Conservation (phyloP, 371 early-diverging fungal genomes). For the Sanchytrium tribonematis region DNA sequence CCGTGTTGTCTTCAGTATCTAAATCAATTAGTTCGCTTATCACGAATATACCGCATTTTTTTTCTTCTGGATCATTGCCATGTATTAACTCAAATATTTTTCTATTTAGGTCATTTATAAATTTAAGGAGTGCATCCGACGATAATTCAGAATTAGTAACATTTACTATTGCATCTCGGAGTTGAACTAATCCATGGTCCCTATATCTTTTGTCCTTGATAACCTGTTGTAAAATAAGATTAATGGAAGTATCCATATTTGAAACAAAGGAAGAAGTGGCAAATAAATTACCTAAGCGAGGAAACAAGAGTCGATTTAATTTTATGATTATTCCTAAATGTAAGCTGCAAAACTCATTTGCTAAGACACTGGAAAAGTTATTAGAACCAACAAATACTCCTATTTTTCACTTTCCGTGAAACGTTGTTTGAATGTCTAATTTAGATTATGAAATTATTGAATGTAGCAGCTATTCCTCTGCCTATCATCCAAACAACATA, state of each 20-base stretch:
- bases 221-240: background rate
- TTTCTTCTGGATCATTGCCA: slow-evolving; percentile 31
- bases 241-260: background rate
- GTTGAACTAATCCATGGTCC: background rate
- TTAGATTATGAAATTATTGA: slow-evolving; percentile 24
- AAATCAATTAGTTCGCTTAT: slow-evolving; percentile 49
- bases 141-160: background rate
- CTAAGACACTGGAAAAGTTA: no score
- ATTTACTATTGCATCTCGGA: background rate
- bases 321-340: no score
- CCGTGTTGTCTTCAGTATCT: slow-evolving; percentile 57
- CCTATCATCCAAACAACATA: slow-evolving; percentile 47
- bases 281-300: no score
- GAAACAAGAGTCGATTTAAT: no score
- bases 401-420: no score
- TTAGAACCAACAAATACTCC: no score
- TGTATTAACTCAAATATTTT: slow-evolving; percentile 40
- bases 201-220: background rate
- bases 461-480: slow-evolving; percentile 40
- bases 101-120: slow-evolving; percentile 39
- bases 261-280: no score
- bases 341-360: no score
- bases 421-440: no score
- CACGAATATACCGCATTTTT: slow-evolving; percentile 38
- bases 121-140: slow-evolving; percentile 26